Evolutionary conservation across 768 basidiomycete genomes (phyloP).

Genomic region (Lactarius evosmus): DNA sequence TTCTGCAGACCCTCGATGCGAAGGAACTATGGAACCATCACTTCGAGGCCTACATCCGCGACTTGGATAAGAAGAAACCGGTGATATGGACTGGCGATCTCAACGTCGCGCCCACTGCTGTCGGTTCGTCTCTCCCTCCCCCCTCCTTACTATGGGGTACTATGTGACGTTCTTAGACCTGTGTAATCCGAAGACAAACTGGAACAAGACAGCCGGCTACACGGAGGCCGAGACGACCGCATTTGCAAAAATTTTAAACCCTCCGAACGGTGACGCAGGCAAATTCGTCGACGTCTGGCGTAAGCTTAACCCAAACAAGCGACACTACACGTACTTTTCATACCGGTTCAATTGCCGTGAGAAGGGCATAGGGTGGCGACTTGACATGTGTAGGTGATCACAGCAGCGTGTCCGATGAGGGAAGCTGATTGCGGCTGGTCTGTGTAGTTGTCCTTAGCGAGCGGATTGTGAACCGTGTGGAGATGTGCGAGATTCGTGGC

Average conservation of each 20-base stretch:
- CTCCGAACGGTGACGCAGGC: conserved; percentile 39
- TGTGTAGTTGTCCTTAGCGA: conserved; percentile 70
- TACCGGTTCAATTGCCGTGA: conserved; percentile 76
- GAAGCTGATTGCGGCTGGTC: not conserved
- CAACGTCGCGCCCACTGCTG: conserved; percentile 78
- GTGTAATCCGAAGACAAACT: conserved; percentile 64
- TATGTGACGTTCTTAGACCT: conserved; percentile 47
- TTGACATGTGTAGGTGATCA: conserved; percentile 69
- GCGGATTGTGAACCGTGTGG: conserved; percentile 57
- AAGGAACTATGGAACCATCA: conserved; percentile 80
- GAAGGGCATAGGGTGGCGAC: conserved; percentile 84
- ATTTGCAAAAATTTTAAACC: conserved; percentile 63
- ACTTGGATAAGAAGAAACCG: conserved; percentile 73
- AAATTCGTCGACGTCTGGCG: conserved; percentile 82
- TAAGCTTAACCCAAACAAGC: conserved; percentile 57
- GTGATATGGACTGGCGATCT: conserved; percentile 88
- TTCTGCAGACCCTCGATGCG: conserved; percentile 59
- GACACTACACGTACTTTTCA: conserved; percentile 82
- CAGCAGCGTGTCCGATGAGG: conserved; percentile 7
- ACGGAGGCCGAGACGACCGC: conserved; percentile 78
- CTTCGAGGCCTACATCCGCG: conserved; percentile 69
- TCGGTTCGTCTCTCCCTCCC: conserved; percentile 41
- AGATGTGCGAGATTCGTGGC: conserved; percentile 80
- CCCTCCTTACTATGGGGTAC: not conserved
- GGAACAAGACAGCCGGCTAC: conserved; percentile 87